Evolutionary conservation across 352 stramenopile species (phyloP).

Genomic region (Plasmopara viticola): DNA sequence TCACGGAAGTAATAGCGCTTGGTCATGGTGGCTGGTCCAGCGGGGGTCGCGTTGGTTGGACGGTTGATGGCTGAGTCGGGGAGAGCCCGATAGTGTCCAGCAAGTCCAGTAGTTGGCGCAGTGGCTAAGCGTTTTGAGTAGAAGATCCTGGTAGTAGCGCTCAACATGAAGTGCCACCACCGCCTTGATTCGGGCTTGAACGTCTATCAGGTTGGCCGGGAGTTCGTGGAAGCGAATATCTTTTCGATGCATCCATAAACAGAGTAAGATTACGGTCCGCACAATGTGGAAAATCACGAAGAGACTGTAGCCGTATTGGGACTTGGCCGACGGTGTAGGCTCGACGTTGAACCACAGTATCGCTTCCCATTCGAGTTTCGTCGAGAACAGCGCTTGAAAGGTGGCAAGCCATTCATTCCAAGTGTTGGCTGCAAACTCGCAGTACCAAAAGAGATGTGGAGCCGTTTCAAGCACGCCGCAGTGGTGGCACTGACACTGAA

Average conservation of each 20-base stretch:
- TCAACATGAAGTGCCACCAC: neutral
- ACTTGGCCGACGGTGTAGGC: neutral
- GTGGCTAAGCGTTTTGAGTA: neutral
- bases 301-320: neutral
- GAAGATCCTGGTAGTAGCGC: constrained; percentile 6
- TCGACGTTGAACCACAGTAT: neutral
- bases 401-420: neutral
- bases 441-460: neutral
- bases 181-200: neutral
- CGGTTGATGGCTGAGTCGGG: too few relatives aligned
- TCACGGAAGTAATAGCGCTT: too few relatives aligned
- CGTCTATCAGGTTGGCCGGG: neutral
- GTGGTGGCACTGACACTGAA: neutral
- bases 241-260: neutral
- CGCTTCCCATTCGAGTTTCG: neutral
- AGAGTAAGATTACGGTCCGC: neutral
- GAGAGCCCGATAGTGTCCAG: too few relatives aligned
- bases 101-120: too few relatives aligned
- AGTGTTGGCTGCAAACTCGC: neutral
- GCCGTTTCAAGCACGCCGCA: neutral
- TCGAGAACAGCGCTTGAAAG: neutral
- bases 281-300: neutral
- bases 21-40: too few relatives aligned
- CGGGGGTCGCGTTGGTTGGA: too few relatives aligned
- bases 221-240: neutral